A percentile compares a stretch with the other conserved stretches of the same genome.
Conservation (phyloP, 2,329 filamentous ascomycete species). For the Catunica adiposa region DNA sequence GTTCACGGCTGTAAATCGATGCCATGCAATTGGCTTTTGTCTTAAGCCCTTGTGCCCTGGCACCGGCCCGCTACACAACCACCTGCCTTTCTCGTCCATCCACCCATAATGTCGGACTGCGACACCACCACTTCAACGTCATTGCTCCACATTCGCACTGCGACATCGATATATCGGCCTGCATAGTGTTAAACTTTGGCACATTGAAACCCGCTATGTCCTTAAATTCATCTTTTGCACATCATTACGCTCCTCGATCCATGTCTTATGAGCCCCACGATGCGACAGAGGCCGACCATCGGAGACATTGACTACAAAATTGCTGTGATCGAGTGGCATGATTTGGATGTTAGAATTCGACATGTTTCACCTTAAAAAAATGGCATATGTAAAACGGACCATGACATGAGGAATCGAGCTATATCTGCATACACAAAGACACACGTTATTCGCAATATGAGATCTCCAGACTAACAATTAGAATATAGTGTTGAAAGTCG, state of each 20-base stretch:
- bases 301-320: neutral
- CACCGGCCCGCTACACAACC: conserved; percentile 3
- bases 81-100: conserved; percentile 5
- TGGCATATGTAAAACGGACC: too few species aligned
- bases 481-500: conserved; percentile 32
- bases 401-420: too few species aligned
- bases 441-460: neutral
- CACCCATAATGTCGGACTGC: neutral
- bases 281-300: neutral
- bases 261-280: neutral
- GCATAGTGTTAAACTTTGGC: too few species aligned
- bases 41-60: neutral
- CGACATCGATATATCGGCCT: too few species aligned
- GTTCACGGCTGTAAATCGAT: neutral
- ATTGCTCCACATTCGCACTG: too few species aligned
- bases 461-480: neutral
- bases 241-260: too few species aligned
- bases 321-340: neutral
- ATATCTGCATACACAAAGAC: neutral
- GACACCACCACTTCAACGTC: too few species aligned
- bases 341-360: neutral
- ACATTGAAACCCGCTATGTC: too few species aligned
- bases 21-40: neutral
- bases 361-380: too few species aligned
- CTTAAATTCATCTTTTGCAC: too few species aligned